A percentile compares a stretch with the other conserved stretches of the same genome.
Evolutionary conservation across 2,329 filamentous ascomycete species (phyloP).

Genomic region (Aureobasidium sp.): DNA sequence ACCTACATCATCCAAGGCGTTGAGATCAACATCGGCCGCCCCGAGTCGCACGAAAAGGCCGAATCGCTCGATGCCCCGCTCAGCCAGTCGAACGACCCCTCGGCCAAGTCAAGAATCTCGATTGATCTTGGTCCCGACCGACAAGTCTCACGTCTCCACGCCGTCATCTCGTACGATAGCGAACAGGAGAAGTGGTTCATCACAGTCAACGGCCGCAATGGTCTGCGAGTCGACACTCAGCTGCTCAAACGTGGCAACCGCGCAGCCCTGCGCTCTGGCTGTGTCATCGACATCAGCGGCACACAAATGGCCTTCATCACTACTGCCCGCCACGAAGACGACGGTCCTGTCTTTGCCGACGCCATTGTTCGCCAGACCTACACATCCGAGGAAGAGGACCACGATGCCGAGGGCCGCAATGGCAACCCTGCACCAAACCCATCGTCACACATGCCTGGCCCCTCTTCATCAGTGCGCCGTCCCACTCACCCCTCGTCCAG

Average conservation of each 20-base stretch:
- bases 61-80: slow-evolving; percentile 21
- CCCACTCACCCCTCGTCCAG: slow-evolving; percentile 18
- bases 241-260: slow-evolving; percentile 61
- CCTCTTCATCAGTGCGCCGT: slow-evolving; percentile 14
- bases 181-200: slow-evolving; percentile 65
- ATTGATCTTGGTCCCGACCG: slow-evolving; percentile 66
- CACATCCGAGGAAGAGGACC: slow-evolving; percentile 36
- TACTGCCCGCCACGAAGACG: slow-evolving; percentile 67
- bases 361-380: slow-evolving; percentile 33
- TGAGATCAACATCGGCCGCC: slow-evolving; percentile 68
- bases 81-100: slow-evolving; percentile 23
- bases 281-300: slow-evolving; percentile 84
- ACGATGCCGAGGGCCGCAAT: slow-evolving; percentile 25
- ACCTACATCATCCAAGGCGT: slow-evolving; percentile 75
- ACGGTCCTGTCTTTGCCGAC: slow-evolving; percentile 54
- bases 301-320: slow-evolving; percentile 99
- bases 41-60: slow-evolving; percentile 33
- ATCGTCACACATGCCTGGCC: slow-evolving; percentile 9
- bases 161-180: slow-evolving; percentile 42
- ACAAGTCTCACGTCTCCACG: slow-evolving; percentile 44
- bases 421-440: slow-evolving; percentile 16
- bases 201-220: slow-evolving; percentile 83
- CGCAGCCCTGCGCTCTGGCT: slow-evolving; percentile 68
- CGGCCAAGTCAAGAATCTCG: slow-evolving; percentile 52
- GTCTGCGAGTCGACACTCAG: slow-evolving; percentile 72